phyloP scores from a whole-genome alignment of 805 yeast genomes.

The Tetrapisispora iriomotensis region DNA sequence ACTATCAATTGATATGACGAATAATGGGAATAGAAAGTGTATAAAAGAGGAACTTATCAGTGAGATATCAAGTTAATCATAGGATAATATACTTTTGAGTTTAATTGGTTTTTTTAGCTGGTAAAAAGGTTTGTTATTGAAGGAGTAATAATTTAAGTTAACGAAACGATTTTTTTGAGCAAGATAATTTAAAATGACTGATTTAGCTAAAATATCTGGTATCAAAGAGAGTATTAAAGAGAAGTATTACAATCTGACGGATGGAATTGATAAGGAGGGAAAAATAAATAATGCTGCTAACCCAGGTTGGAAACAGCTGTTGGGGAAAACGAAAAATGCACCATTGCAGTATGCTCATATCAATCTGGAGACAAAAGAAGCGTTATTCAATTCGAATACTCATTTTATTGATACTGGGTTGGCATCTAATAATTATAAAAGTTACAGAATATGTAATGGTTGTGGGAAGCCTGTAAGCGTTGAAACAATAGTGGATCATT shows the following conservation, averaged over 20 bases:
- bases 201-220: conserved; percentile 7
- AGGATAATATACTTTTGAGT: too few species aligned
- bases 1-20: too few species aligned
- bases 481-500: conserved; percentile 21
- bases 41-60: too few species aligned
- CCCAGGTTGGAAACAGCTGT: conserved; percentile 17
- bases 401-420: conserved; percentile 15
- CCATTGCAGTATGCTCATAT: conserved; percentile 10
- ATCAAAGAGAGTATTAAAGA: conserved; percentile 10
- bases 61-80: too few species aligned
- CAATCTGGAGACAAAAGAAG: conserved; percentile 8
- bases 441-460: conserved; percentile 25
- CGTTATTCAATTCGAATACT: conserved; percentile 19
- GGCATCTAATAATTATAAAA: conserved; percentile 9
- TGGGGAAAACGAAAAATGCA: conserved; percentile 13
- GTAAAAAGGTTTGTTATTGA: too few species aligned
- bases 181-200: not conserved
- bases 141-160: too few species aligned
- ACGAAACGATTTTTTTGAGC: too few species aligned
- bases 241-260: conserved; percentile 5
- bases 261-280: conserved; percentile 2
- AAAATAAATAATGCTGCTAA: conserved; percentile 2
- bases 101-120: too few species aligned
- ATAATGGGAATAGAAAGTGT: too few species aligned
- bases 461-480: conserved; percentile 27